phyloP scores from a whole-genome alignment of 1,284 basidiomycete species.

The Boletus smithii region DNA sequence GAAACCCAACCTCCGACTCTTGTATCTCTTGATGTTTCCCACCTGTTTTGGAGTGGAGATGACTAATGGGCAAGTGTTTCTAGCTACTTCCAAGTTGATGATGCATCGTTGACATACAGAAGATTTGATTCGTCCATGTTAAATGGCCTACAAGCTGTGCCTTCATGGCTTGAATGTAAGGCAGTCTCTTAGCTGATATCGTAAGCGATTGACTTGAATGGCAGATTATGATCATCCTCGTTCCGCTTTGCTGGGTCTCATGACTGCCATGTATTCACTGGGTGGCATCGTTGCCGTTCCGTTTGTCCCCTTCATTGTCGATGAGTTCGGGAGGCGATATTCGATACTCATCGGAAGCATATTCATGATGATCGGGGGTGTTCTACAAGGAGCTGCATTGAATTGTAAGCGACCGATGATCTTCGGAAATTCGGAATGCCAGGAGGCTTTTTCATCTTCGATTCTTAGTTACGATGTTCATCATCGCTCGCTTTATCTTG shows the following conservation, averaged over 20 bases:
- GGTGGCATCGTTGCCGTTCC: slow-evolving; percentile 11
- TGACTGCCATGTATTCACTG: slow-evolving; percentile 14
- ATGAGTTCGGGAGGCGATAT: slow-evolving; percentile 16
- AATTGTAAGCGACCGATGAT: slow-evolving; percentile 1
- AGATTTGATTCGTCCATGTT: slow-evolving; percentile 15
- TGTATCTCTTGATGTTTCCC: not conserved
- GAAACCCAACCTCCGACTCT: not conserved
- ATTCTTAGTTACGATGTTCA: slow-evolving; percentile 13
- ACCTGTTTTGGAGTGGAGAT: slow-evolving; percentile 53
- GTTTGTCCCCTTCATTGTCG: slow-evolving; percentile 9
- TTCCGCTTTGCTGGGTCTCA: slow-evolving; percentile 15
- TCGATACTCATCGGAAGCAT: slow-evolving; percentile 14
- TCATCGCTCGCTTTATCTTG: slow-evolving; percentile 18
- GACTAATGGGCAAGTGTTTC: slow-evolving; percentile 51
- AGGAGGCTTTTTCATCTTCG: not conserved
- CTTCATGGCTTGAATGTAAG: slow-evolving; percentile 23
- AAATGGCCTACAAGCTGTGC: slow-evolving; percentile 19
- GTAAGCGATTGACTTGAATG: not conserved
- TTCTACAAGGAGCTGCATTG: slow-evolving; percentile 13
- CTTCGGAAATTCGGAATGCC: too few relatives aligned
- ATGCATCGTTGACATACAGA: not conserved
- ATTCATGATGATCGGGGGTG: slow-evolving; percentile 3
- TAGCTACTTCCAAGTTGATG: slow-evolving; percentile 5
- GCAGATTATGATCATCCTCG: slow-evolving; percentile 18
- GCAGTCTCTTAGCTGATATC: not conserved